A percentile compares a stretch with the other conserved stretches of the same genome.
Evolutionary conservation across 257 asterid genomes (phyloP).

Genomic region (Plantago major): DNA sequence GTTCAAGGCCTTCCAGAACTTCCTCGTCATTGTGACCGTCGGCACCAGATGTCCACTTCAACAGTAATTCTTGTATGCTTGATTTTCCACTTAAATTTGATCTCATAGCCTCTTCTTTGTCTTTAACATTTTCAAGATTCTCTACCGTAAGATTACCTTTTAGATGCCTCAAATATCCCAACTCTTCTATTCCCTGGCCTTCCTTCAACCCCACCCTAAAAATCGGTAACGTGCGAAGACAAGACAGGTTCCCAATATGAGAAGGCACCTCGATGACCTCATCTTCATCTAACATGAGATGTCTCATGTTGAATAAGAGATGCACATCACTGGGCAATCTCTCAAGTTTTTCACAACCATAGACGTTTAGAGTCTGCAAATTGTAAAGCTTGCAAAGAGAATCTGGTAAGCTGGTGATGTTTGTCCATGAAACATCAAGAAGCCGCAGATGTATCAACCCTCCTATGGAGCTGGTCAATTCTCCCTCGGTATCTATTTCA

Average conservation of each 20-base stretch:
- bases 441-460: slow-evolving; percentile 26
- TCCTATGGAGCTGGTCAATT: slow-evolving; percentile 16
- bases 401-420: slow-evolving; percentile 11
- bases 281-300: too few relatives aligned
- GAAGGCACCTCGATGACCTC: too few relatives aligned
- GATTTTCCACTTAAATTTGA: neutral
- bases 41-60: too few relatives aligned
- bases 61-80: too few relatives aligned
- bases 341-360: neutral
- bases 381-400: slow-evolving; percentile 25
- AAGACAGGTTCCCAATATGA: slow-evolving; percentile 13
- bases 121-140: slow-evolving; percentile 15
- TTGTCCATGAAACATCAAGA: slow-evolving; percentile 14
- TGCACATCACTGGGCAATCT: too few relatives aligned
- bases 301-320: too few relatives aligned
- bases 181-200: slow-evolving; percentile 24
- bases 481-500: neutral
- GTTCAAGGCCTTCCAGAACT: too few relatives aligned
- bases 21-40: too few relatives aligned
- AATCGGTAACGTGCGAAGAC: slow-evolving; percentile 16
- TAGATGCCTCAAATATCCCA: slow-evolving; percentile 23
- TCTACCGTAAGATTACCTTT: too few relatives aligned
- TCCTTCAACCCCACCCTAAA: slow-evolving; percentile 14
- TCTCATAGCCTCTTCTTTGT: slow-evolving; percentile 2
- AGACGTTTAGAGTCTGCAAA: slow-evolving; percentile 16